A percentile compares a stretch with the other conserved stretches of the same genome.
These are phyloP conservation scores for Comarum palustre DNA, from an alignment of 306 rosid genomes.

Conservation along the genomic window DNA sequence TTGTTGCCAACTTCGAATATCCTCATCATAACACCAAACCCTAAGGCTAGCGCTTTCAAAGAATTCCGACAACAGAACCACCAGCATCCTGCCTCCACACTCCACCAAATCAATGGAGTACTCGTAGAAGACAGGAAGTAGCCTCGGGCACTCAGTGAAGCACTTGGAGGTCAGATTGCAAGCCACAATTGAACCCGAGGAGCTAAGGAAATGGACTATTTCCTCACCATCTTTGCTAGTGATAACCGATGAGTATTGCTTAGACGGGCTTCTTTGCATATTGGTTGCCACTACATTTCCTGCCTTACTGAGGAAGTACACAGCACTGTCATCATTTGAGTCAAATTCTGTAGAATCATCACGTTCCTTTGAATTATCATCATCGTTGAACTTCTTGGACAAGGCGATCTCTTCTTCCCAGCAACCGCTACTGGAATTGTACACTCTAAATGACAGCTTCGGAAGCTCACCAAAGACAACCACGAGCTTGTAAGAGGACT, in stretches of 20 bases:
- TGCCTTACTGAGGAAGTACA: constrained; percentile 79
- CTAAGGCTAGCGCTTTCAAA: constrained; percentile 72
- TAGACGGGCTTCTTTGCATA: constrained; percentile 91
- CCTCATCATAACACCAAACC: constrained; percentile 70
- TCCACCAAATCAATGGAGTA: constrained; percentile 84
- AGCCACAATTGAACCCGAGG: constrained; percentile 64
- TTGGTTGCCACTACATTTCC: constrained; percentile 83
- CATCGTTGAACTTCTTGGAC: constrained; percentile 36
- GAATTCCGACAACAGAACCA: constrained; percentile 75
- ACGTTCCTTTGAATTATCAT: constrained; percentile 19
- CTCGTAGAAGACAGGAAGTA: constrained; percentile 73
- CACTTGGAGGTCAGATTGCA: constrained; percentile 59
- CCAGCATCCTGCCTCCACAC: constrained; percentile 71
- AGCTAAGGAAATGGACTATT: constrained; percentile 63
- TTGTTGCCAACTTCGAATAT: constrained; percentile 60
- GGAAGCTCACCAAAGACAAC: constrained; percentile 77
- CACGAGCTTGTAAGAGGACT: constrained; percentile 51
- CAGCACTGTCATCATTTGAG: constrained; percentile 60
- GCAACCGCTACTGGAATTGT: constrained; percentile 44
- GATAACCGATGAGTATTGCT: constrained; percentile 81
- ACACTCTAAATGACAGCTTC: constrained; percentile 50
- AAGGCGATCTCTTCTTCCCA: constrained; percentile 66
- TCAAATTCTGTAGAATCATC: constrained; percentile 47
- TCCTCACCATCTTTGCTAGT: constrained; percentile 55
- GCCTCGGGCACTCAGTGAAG: constrained; percentile 73